Conservation (phyloP, 2,329 filamentous ascomycete genomes). For the Penicillium occitanis region DNA sequence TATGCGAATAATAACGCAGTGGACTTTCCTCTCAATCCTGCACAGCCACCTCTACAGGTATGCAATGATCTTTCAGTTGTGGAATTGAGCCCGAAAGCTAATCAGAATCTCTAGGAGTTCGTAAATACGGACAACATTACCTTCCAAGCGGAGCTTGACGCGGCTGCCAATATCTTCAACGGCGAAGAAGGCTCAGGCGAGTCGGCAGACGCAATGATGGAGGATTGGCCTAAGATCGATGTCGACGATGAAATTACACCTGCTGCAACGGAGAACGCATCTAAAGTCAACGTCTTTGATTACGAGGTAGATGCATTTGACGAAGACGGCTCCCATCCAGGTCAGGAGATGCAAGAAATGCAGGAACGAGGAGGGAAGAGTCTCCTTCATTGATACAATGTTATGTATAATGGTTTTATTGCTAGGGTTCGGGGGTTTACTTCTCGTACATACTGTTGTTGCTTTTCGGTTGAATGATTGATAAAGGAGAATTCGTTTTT, state of each 20-base stretch:
- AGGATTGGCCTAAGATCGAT: conserved; percentile 18
- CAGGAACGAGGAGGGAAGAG: conserved; percentile 24
- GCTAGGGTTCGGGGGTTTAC: background rate
- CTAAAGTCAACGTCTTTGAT: conserved; percentile 40
- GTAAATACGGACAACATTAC: conserved; percentile 51
- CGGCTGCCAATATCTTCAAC: conserved; percentile 25
- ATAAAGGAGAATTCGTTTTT: background rate
- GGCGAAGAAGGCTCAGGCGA: conserved; percentile 16
- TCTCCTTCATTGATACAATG: conserved; percentile 14
- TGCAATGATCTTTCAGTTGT: background rate
- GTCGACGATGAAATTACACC: conserved; percentile 14
- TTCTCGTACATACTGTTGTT: conserved; percentile 8
- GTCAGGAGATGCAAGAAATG: conserved; percentile 45
- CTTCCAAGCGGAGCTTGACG: conserved; percentile 40
- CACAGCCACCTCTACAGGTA: conserved; percentile 42
- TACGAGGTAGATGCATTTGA: conserved; percentile 42
- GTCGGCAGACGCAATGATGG: conserved; percentile 11
- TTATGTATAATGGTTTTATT: conserved; percentile 2
- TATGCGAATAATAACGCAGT: conserved; percentile 57
- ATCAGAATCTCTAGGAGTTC: conserved; percentile 39
- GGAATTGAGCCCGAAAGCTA: background rate
- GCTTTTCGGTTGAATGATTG: background rate
- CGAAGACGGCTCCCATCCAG: conserved; percentile 27
- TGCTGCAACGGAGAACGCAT: conserved; percentile 4
- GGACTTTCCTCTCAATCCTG: conserved; percentile 31